Percentiles rank a stretch among this genome's conserved stretches.
phyloP scores from a whole-genome alignment of 306 rosid genomes.

The Fragaria nilgerrensis region DNA sequence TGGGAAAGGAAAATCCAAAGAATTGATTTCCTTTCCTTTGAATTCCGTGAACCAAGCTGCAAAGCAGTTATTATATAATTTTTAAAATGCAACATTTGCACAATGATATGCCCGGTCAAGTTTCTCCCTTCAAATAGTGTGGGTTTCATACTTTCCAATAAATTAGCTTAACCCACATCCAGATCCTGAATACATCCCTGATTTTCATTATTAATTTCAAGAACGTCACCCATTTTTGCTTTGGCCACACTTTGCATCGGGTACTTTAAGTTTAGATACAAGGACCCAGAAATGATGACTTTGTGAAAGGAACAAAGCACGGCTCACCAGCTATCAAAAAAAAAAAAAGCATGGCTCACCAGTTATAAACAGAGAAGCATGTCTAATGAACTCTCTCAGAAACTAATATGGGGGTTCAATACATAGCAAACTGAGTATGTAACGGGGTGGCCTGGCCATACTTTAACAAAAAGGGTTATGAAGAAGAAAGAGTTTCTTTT shows the following conservation, averaged over 20 bases:
- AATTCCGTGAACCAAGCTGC: no score
- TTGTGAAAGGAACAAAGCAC: neutral
- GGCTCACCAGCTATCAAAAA: no score
- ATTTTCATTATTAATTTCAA: neutral
- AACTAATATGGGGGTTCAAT: neutral
- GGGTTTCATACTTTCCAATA: no score
- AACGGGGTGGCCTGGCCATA: constrained; percentile 11
- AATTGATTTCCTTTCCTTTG: no score
- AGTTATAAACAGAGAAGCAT: neutral
- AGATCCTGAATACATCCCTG: no score
- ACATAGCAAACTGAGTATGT: neutral
- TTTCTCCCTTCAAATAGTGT: no score
- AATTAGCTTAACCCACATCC: no score
- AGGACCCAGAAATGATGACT: neutral
- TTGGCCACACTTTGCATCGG: neutral
- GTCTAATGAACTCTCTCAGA: neutral
- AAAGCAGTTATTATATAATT: no score
- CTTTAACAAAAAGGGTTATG: neutral
- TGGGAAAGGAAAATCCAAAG: no score
- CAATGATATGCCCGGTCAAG: no score
- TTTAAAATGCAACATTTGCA: no score
- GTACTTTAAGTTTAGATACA: neutral
- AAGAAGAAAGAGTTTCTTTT: neutral
- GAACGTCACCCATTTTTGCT: neutral
- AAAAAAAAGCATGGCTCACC: neutral